These are phyloP conservation scores for Glebionis coronaria DNA, from an alignment of 129 eudicot species.

Conservation along the genomic window DNA sequence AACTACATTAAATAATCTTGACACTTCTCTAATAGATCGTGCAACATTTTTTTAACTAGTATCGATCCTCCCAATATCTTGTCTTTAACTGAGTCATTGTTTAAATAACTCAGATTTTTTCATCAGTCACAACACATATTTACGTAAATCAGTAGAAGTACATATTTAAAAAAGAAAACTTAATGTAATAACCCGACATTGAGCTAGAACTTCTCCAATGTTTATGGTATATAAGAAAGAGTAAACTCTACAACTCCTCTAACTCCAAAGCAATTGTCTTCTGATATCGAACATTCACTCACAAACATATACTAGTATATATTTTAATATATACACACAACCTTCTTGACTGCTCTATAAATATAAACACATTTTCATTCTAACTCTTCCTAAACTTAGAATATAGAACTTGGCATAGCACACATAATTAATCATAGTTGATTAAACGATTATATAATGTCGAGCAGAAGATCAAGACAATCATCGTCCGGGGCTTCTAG, in stretches of 20 bases:
- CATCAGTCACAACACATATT: not conserved
- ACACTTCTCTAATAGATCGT: too few relatives aligned
- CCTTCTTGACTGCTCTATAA: constrained; percentile 19
- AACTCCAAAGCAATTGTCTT: constrained; percentile 35
- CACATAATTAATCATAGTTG: not conserved
- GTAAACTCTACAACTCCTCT: constrained; percentile 29
- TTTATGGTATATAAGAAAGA: constrained; percentile 30
- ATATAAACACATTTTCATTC: constrained; percentile 16
- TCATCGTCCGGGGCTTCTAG: constrained; percentile 51
- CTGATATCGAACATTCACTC: constrained; percentile 24
- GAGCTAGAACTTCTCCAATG: constrained; percentile 36
- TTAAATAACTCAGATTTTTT: not conserved
- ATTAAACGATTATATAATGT: constrained; percentile 34
- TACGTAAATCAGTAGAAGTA: not conserved
- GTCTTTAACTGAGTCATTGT: constrained; percentile 6
- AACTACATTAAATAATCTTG: too few relatives aligned
- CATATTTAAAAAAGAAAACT: not conserved
- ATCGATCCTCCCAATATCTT: constrained; percentile 8
- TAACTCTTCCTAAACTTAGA: not conserved
- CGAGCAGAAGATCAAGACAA: constrained; percentile 80
- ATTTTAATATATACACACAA: not conserved
- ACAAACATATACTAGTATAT: not conserved
- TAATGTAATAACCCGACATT: constrained; percentile 25
- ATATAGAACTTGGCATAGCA: constrained; percentile 14
- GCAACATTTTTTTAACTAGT: not conserved